Evolutionary conservation across 1,284 basidiomycete genomes (phyloP).

Genomic region (Trametes hirsuta): DNA sequence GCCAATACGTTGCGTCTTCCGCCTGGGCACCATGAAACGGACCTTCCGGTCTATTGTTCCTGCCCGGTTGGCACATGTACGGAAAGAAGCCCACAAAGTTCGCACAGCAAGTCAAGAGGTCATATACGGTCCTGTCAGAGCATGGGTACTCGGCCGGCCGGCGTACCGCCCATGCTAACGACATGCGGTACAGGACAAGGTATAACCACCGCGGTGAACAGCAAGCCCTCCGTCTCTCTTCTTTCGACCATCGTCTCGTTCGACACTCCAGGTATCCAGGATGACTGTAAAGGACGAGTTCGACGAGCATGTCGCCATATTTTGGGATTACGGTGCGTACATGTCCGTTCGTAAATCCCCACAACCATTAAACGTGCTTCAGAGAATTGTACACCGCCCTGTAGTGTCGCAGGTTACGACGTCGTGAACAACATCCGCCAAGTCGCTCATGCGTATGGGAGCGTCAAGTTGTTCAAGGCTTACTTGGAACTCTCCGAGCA

Average conservation of each 20-base stretch:
- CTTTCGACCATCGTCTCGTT: neutral
- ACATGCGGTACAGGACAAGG: slow-evolving; percentile 18
- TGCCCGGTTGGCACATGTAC: neutral
- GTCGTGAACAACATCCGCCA: slow-evolving; percentile 35
- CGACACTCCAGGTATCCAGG: neutral
- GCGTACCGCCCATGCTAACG: slow-evolving; percentile 22
- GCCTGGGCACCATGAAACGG: too few species aligned
- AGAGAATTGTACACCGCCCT: slow-evolving; percentile 59
- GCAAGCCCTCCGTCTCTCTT: neutral
- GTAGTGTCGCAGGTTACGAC: slow-evolving; percentile 47
- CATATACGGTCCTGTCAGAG: neutral
- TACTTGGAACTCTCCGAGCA: slow-evolving; percentile 50
- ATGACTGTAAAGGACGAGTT: slow-evolving; percentile 2
- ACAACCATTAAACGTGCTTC: neutral
- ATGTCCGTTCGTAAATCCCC: neutral
- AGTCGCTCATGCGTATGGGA: slow-evolving; percentile 34
- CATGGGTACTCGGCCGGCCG: slow-evolving; percentile 5
- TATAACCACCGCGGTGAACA: neutral
- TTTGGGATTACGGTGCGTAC: slow-evolving; percentile 65
- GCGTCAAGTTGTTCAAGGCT: slow-evolving; percentile 45
- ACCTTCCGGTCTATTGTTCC: neutral
- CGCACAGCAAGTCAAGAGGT: neutral
- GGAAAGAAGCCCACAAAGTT: neutral
- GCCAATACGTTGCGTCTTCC: neutral
- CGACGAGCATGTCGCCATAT: slow-evolving; percentile 48